A percentile compares a stretch with the other conserved stretches of the same genome.
phyloP scores from a whole-genome alignment of 108 stramenopile genomes.

The Nannochloropsis gaditana region DNA sequence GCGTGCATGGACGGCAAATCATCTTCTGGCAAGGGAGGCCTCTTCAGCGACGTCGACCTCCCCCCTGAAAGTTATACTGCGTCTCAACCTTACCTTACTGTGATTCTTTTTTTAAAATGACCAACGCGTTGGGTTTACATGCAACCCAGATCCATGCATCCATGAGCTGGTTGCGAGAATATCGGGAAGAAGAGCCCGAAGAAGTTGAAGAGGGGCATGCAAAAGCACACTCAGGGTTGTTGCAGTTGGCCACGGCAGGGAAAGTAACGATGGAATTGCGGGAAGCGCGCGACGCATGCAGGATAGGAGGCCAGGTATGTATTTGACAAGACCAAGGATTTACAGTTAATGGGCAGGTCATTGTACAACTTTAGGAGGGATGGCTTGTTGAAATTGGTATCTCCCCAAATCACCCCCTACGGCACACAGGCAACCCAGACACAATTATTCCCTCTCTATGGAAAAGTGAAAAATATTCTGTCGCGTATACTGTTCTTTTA shows the following conservation, averaged over 20 bases:
- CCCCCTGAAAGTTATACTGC: too few relatives aligned
- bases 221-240: background rate
- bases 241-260: background rate
- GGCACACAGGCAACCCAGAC: too few relatives aligned
- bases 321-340: background rate
- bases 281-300: background rate
- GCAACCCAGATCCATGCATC: background rate
- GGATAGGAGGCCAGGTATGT: background rate
- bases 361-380: too few relatives aligned
- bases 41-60: background rate
- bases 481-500: too few relatives aligned
- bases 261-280: background rate
- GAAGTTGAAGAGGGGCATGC: background rate
- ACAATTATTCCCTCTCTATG: too few relatives aligned
- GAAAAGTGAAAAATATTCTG: too few relatives aligned
- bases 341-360: too few relatives aligned
- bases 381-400: too few relatives aligned
- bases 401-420: too few relatives aligned
- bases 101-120: too few relatives aligned
- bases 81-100: too few relatives aligned
- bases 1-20: too few relatives aligned
- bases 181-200: background rate
- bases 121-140: background rate
- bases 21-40: background rate
- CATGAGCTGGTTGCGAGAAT: background rate